Percentiles rank a stretch among this genome's conserved stretches.
Evolutionary conservation across 1,284 basidiomycete species (phyloP).

Genomic region (Phellopilus nigrolimitatus): DNA sequence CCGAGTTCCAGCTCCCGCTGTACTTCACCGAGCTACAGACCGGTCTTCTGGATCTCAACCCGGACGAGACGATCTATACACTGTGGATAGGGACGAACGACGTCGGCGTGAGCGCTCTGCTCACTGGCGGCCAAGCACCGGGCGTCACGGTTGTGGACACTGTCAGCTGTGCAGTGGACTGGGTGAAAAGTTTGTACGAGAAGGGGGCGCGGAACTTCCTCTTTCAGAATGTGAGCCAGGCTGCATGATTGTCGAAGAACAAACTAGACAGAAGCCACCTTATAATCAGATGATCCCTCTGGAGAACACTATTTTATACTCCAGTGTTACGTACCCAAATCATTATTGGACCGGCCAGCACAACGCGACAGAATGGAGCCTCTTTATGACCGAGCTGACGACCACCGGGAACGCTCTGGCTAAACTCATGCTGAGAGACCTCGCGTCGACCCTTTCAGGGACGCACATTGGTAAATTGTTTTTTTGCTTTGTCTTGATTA

Average conservation of each 20-base stretch:
- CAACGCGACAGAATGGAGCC: slow-evolving; percentile 39
- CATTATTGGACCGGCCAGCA: slow-evolving; percentile 32
- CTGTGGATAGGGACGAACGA: slow-evolving; percentile 51
- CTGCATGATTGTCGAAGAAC: too few species aligned
- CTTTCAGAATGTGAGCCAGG: slow-evolving; percentile 45
- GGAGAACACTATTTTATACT: slow-evolving; percentile 31
- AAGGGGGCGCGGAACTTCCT: slow-evolving; percentile 43
- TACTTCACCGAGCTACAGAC: slow-evolving; percentile 32
- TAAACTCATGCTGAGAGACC: slow-evolving; percentile 29
- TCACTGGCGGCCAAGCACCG: slow-evolving; percentile 33
- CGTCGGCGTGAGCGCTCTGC: slow-evolving; percentile 35
- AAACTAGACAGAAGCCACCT: too few species aligned
- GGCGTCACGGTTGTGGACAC: slow-evolving; percentile 40
- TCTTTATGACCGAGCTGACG: slow-evolving; percentile 35
- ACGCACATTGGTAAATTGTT: slow-evolving; percentile 36
- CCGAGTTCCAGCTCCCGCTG: slow-evolving; percentile 35
- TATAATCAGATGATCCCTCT: slow-evolving; percentile 36
- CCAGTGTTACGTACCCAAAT: slow-evolving; percentile 32
- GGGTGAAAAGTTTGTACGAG: slow-evolving; percentile 35
- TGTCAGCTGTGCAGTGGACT: slow-evolving; percentile 38
- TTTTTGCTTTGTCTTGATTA: too few species aligned
- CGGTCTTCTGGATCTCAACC: slow-evolving; percentile 26
- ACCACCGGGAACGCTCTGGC: slow-evolving; percentile 33
- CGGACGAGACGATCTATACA: slow-evolving; percentile 40
- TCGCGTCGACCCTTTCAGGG: slow-evolving; percentile 31